Percentiles rank a stretch among this genome's conserved stretches.
Conservation (phyloP, 805 yeast species). For the Hanseniaspora lindneri region DNA sequence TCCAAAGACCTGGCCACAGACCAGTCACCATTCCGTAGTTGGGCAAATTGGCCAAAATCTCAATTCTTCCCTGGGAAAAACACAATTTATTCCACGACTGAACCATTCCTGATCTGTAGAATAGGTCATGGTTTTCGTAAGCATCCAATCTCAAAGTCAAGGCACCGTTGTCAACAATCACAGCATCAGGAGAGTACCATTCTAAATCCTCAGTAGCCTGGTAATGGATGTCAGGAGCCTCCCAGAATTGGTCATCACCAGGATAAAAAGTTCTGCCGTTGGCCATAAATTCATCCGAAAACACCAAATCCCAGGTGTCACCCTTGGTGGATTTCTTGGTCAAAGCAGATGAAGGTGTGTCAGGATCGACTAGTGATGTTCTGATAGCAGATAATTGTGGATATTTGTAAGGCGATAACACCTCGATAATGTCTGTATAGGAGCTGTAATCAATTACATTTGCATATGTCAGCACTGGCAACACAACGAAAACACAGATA, state of each 20-base stretch:
- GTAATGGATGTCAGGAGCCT: slow-evolving; percentile 71
- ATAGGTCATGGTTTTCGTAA: slow-evolving; percentile 60
- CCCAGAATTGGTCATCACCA: slow-evolving; percentile 87
- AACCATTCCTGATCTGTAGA: slow-evolving; percentile 81
- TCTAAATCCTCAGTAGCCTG: slow-evolving; percentile 83
- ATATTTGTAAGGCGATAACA: slow-evolving; percentile 39
- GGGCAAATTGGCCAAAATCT: slow-evolving; percentile 66
- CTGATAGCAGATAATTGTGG: slow-evolving; percentile 44
- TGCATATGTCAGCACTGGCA: slow-evolving; percentile 76
- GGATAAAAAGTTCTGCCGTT: slow-evolving; percentile 84
- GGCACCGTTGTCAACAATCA: slow-evolving; percentile 62
- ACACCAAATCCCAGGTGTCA: slow-evolving; percentile 60
- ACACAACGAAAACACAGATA: slow-evolving; percentile 55
- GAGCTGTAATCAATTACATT: slow-evolving; percentile 39
- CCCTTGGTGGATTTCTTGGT: slow-evolving; percentile 50
- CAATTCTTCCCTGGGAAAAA: slow-evolving; percentile 72
- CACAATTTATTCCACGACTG: slow-evolving; percentile 89
- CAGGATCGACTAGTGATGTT: slow-evolving; percentile 46
- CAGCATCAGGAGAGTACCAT: slow-evolving; percentile 93
- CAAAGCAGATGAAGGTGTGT: slow-evolving; percentile 42
- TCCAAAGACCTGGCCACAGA: slow-evolving; percentile 94
- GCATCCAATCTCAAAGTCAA: slow-evolving; percentile 66
- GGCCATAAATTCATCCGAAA: slow-evolving; percentile 81
- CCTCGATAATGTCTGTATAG: slow-evolving; percentile 26
- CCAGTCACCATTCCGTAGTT: slow-evolving; percentile 70